Evolutionary conservation across 1,284 basidiomycete genomes (phyloP).

Genomic region (Papiliotrema flavescens): DNA sequence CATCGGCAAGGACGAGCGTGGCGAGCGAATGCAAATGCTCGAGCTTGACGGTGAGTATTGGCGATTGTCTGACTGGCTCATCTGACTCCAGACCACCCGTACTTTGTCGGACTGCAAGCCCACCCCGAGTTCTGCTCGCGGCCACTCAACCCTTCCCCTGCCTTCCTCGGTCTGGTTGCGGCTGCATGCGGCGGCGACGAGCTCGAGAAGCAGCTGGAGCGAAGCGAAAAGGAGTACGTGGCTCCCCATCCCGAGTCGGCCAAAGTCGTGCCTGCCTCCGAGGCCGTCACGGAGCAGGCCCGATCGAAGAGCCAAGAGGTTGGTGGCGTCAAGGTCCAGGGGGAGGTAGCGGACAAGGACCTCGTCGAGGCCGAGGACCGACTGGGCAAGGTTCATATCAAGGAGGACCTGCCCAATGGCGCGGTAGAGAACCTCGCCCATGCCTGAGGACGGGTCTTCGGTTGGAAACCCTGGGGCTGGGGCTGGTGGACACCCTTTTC

Average conservation of each 20-base stretch:
- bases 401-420: constrained; percentile 12
- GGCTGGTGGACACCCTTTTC: no score
- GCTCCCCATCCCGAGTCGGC: constrained; percentile 54
- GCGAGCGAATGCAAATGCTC: constrained; percentile 95
- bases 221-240: constrained; percentile 57
- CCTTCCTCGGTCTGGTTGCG: constrained; percentile 93
- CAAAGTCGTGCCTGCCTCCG: constrained; percentile 45
- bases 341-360: constrained; percentile 18
- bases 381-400: constrained; percentile 18
- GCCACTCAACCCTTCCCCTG: constrained; percentile 95
- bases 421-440: background rate
- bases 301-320: constrained; percentile 41
- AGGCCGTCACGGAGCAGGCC: constrained; percentile 41
- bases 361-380: constrained; percentile 15
- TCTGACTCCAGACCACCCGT: constrained; percentile 72
- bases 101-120: constrained; percentile 91
- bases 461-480: no score
- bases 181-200: constrained; percentile 66
- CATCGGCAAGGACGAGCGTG: constrained; percentile 88
- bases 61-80: background rate
- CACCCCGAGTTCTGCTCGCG: constrained; percentile 99
- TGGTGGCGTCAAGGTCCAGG: constrained; percentile 34
- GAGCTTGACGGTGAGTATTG: constrained; percentile 69
- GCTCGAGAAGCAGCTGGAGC: constrained; percentile 70
- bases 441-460: background rate